Base-by-base conservation (phyloP, 345 rosid genomes). In the Ailanthus altissimus region DNA sequence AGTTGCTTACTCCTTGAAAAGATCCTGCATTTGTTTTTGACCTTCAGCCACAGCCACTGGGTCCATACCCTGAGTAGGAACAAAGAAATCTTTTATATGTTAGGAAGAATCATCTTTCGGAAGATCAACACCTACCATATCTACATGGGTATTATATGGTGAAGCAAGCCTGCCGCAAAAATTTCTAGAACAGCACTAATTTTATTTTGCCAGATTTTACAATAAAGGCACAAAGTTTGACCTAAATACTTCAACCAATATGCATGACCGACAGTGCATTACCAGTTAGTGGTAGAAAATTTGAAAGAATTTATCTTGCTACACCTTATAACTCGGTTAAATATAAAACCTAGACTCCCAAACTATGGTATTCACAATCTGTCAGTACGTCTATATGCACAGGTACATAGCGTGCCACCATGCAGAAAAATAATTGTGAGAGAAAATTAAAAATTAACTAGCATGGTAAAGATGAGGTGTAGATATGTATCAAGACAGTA, bases 1-100 rank as follows among this genome's bases (percentile, higher is more conserved):
- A 72, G 79, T 70, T 80, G 67, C 97, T 89, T 87, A 94, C 97
- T 92, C 92, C 45, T 81, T 88, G 78, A 90, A 91, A 83, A 94
- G 78, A 78, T 83, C 85, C 85, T 89, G 60, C 90, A 94, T 87
- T 82, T 85, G 78, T 66, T 86, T 84, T 73, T 89, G 89, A 72
- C 92, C 91, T 57, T 92, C 94, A 54, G 82, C 77, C 67, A 87
- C 64, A 12, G 89, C 80, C 49, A 67, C 45, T 3, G 88, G 84
- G 68, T 90, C 91, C 89, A 81, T 83, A 66, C 78, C 90, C 93
- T 92, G 81, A 57, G 75, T 18, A 68, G 50, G 60, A 72, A 40
- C 58, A 38, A 71, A 26, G 66, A 43, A n/a, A 54, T 49, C 50
- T 54, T 54, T 6, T 46, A 72, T 66, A 46, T 18, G 21, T 58